phyloP scores from a whole-genome alignment of 345 rosid genomes.

The Bruguiera gymnorhiza region DNA sequence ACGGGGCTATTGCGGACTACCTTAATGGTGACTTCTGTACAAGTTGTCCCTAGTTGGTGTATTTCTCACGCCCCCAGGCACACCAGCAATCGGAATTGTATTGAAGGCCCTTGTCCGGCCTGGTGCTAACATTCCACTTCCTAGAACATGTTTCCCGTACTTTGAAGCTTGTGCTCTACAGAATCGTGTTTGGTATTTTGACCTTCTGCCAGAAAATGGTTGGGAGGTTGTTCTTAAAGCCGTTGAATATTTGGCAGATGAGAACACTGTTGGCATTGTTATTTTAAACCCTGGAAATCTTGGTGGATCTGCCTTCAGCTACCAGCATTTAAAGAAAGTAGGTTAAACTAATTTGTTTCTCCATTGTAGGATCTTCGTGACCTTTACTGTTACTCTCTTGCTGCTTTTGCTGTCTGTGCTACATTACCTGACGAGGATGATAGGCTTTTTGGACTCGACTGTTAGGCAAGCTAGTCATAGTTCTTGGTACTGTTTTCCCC shows the following conservation, averaged over 20 bases:
- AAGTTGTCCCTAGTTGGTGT: slow-evolving; percentile 50
- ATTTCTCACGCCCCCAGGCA: slow-evolving; percentile 35
- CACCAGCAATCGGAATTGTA: slow-evolving; percentile 49
- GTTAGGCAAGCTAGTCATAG: too few relatives aligned
- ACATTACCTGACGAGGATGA: not conserved
- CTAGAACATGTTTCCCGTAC: slow-evolving; percentile 57
- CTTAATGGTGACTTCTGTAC: slow-evolving; percentile 51
- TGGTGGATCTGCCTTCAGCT: slow-evolving; percentile 55
- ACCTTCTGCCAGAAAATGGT: slow-evolving; percentile 57
- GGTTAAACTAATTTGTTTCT: not conserved
- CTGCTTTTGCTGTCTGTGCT: not conserved
- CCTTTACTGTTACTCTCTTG: too few relatives aligned
- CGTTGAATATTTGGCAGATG: slow-evolving; percentile 55
- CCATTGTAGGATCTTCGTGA: not conserved
- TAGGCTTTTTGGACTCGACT: too few relatives aligned
- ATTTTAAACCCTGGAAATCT: slow-evolving; percentile 64
- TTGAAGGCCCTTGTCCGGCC: slow-evolving; percentile 48
- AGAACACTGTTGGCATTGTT: slow-evolving; percentile 59
- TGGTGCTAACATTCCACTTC: slow-evolving; percentile 61
- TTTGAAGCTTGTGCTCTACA: slow-evolving; percentile 44
- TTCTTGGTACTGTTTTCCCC: too few relatives aligned
- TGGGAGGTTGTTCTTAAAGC: slow-evolving; percentile 66
- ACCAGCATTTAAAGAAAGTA: slow-evolving; percentile 54
- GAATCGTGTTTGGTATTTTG: slow-evolving; percentile 48
- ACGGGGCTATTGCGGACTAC: slow-evolving; percentile 62